Base-by-base conservation (phyloP, 176 grass and related monocot species). In the Otatea glauca region DNA sequence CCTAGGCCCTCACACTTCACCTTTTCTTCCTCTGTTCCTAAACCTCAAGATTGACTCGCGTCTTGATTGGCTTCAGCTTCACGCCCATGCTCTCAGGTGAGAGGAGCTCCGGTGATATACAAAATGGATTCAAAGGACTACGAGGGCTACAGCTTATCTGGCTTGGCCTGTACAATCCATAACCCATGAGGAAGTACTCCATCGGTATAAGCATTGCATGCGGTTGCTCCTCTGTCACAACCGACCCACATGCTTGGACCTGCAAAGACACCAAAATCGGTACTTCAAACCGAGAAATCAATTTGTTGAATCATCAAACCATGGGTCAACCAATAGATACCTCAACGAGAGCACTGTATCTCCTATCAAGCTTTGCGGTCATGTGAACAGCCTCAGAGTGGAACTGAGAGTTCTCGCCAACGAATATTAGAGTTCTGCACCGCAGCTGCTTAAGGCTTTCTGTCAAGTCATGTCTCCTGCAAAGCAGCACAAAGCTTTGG, bases 11-110 rank as follows among this genome's bases (percentile, higher is more conserved):
- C 83, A 21, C 51, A 35, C n/a, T 34, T 83, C 51, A 12, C 34
- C 44, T 68, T 83, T 68, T 68, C 24, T 54, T 86, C 20, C 74
- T 84, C 24, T 34, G 41, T 64, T 85, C 77, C 85, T 89, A 98
- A 20, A 84, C 85, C 71, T 91, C 60, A 16, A 77, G 87, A 4
- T 84, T 93, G 56, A 74, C 68, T 44, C 95, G 86, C 0, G 95
- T 98, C 84, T 95, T 98, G 85, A 98, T 98, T 38, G 95, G 95
- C 74, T 98, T 98, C 29, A 98, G 83, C 85, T 98, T 98, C 77
- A 98, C 78, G 20, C 95, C 95, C 95, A 98, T 98, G 91, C 92
- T 98, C 87, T 98, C 92, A 0, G 95, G 95, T 2, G 95, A 94
- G 70, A 98, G 92, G 83, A 98, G 92, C 25, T 98, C 95, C 0